Percentiles rank a stretch among this genome's conserved stretches.
These are phyloP conservation scores for Xylariaceae sp. DNA, from an alignment of 2,329 filamentous ascomycete species.

Conservation along the genomic window DNA sequence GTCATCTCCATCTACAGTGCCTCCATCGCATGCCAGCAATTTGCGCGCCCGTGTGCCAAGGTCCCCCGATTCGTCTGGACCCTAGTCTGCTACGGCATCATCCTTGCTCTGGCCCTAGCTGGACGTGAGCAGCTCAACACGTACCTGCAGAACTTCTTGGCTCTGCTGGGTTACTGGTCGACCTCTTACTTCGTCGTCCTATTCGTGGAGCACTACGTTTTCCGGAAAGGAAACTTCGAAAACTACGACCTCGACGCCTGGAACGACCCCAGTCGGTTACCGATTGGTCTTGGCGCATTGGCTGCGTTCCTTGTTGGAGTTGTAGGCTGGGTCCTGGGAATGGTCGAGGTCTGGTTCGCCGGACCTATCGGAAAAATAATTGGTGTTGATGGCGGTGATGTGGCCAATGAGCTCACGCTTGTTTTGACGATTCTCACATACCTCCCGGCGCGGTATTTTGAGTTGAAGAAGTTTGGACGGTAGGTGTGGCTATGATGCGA, in stretches of 20 bases:
- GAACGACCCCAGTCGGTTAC: conserved; percentile 41
- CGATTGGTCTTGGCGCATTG: conserved; percentile 40
- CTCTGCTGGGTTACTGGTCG: conserved; percentile 46
- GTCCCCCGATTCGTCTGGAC: conserved; percentile 47
- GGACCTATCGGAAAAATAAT: conserved; percentile 42
- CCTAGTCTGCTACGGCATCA: conserved; percentile 39
- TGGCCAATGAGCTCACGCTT: conserved; percentile 49
- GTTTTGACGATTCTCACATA: conserved; percentile 44
- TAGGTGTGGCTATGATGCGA: conserved; percentile 17
- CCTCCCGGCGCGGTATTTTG: conserved; percentile 43
- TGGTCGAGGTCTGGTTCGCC: conserved; percentile 53
- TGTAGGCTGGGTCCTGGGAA: conserved; percentile 46
- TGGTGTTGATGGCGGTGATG: conserved; percentile 41
- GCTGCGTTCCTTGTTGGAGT: conserved; percentile 42
- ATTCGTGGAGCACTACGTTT: conserved; percentile 44
- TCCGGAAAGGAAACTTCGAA: conserved; percentile 38
- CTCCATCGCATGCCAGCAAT: conserved; percentile 37
- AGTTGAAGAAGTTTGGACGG: conserved; percentile 43
- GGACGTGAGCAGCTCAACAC: conserved; percentile 39
- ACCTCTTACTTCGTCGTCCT: conserved; percentile 45
- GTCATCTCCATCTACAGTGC: conserved; percentile 40
- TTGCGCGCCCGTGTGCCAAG: conserved; percentile 38
- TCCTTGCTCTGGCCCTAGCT: conserved; percentile 42
- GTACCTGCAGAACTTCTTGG: conserved; percentile 44
- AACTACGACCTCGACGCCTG: conserved; percentile 47